Evolutionary conservation across 2,329 filamentous ascomycete species (phyloP), one percentile per base, ranked within the genome.

Genomic region (Dactylellina haptotyla): DNA sequence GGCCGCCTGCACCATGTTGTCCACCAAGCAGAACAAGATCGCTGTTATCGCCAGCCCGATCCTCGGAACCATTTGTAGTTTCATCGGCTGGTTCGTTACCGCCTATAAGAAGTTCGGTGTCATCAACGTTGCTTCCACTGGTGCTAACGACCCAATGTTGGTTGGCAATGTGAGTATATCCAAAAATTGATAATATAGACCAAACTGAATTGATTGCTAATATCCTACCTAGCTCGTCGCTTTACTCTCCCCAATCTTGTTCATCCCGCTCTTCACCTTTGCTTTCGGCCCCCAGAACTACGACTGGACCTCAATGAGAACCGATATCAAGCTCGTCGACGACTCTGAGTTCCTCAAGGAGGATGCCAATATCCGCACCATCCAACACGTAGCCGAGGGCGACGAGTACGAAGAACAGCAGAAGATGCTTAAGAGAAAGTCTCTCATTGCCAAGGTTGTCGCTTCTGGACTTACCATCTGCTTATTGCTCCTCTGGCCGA

Each of bases 401-500:
- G 67, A 72, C n/a, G 67, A 72, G 37, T 72, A 72, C 53, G 67
- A 72, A 34, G 67, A 64, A 10, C 30, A 43, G 41, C 67, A 72
- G 53, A 78, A 78, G 39, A 81, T 83, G 53, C 80, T 85, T 1
- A 76, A 79, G 56, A 81, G 81, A 28, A 81, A 83, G 1, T 81
- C 83, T 16, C 82, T 81, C 63, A 86, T 87, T 77, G 67, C 67
- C 53, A 72, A 72, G 46, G 45, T 72, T 16, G 45, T 72, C 5
- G 91, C 89, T 0, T 83, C 87, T 8, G 80, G 85, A 76, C 84
- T 92, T 82, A 90, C 91, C 0, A 73, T 96, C 0, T 85, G 87
- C 0, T 83, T 96, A 64, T 83, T 97, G 0, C 84, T 97, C 1
- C 85, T 97, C 14, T 97, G 93, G 92, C 93, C 93, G 0, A 94